Percentiles rank a stretch among this genome's conserved stretches.
Evolutionary conservation across 345 rosid genomes (phyloP).

Genomic region (Eucalyptus camaldulensis): DNA sequence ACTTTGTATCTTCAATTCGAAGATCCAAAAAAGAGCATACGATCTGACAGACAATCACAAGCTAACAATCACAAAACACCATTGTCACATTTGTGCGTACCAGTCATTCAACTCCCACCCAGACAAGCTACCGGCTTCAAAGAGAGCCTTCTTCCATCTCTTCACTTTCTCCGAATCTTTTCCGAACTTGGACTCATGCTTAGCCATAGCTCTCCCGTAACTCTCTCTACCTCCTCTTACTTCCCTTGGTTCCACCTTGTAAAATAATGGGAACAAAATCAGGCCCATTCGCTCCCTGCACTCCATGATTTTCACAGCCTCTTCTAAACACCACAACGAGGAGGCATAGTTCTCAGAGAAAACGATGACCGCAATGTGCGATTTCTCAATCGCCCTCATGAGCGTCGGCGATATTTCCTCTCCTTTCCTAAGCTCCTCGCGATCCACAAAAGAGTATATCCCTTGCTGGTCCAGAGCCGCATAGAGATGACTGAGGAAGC

Average conservation of each 20-base stretch:
- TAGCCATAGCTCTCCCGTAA: background rate
- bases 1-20: background rate
- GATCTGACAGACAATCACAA: too few relatives aligned
- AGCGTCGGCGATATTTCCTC: too few relatives aligned
- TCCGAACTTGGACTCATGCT: background rate
- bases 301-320: rapidly evolving
- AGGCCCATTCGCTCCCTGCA: rapidly evolving
- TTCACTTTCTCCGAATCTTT: background rate
- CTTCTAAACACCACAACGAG: too few relatives aligned
- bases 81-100: background rate
- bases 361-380: rapidly evolving
- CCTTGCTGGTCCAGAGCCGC: rapidly evolving
- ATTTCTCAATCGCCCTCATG: too few relatives aligned
- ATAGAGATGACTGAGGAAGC: too few relatives aligned
- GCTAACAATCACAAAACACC: too few relatives aligned
- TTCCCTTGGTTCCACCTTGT: too few relatives aligned
- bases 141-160: background rate
- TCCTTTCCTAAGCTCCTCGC: too few relatives aligned
- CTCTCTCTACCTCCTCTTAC: too few relatives aligned
- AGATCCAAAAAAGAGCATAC: background rate
- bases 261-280: too few relatives aligned
- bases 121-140: background rate
- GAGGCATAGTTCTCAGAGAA: too few relatives aligned
- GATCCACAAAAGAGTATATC: too few relatives aligned
- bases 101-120: background rate